Evolutionary conservation across 495 filamentous ascomycete species (phyloP).

Genomic region (Chlorociboria aeruginascens): DNA sequence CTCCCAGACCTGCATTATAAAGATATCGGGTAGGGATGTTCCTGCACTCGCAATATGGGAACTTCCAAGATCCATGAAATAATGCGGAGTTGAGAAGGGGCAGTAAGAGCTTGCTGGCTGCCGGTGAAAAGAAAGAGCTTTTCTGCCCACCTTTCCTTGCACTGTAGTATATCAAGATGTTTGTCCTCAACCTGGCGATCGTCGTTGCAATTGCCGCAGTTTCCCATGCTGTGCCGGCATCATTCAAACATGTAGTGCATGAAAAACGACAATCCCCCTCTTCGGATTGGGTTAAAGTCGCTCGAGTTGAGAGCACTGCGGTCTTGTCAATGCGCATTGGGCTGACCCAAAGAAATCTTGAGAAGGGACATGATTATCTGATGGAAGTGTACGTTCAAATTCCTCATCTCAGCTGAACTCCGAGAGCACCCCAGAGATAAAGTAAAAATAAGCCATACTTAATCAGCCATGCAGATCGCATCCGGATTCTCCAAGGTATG

Average conservation of each 20-base stretch:
- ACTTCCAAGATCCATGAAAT: neutral
- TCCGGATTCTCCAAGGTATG: conserved; percentile 9
- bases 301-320: conserved; percentile 12
- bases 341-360: conserved; percentile 37
- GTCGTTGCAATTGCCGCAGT: conserved; percentile 20
- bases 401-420: neutral
- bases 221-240: conserved; percentile 22
- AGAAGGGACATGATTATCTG: conserved; percentile 36
- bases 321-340: conserved; percentile 37
- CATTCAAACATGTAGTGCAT: conserved; percentile 28
- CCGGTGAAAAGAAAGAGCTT: conserved; percentile 1
- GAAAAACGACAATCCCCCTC: conserved; percentile 23
- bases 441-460: neutral
- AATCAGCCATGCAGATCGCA: conserved; percentile 5
- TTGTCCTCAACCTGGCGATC: neutral
- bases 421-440: neutral
- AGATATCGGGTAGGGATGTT: too few relatives aligned
- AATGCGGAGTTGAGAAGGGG: too few relatives aligned
- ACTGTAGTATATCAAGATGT: conserved; percentile 1
- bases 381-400: conserved; percentile 33
- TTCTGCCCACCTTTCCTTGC: neutral
- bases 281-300: conserved; percentile 17
- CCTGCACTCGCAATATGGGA: neutral
- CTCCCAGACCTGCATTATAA: too few relatives aligned
- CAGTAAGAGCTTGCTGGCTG: neutral